phyloP scores from a whole-genome alignment of 2,329 filamentous ascomycete species.

The Botrytis tulipae region DNA sequence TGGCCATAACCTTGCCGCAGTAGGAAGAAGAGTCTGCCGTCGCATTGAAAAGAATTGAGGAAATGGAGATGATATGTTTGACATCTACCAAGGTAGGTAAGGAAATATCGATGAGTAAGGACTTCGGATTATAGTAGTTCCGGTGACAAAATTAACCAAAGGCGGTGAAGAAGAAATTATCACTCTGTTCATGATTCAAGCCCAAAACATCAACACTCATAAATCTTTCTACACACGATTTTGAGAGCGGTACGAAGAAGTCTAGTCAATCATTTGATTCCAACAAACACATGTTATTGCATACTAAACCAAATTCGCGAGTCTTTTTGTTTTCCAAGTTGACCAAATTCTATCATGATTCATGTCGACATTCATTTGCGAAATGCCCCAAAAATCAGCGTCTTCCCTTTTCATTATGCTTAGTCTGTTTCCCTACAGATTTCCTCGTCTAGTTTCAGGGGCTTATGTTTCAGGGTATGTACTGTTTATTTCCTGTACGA shows the following conservation, averaged over 20 bases:
- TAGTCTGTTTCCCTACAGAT: background rate
- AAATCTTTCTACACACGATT: background rate
- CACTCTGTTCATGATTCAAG: background rate
- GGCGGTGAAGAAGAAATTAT: background rate
- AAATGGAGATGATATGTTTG: background rate
- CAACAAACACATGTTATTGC: rapidly evolving
- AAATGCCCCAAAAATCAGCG: background rate
- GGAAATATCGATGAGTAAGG: background rate
- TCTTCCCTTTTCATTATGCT: background rate
- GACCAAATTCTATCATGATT: background rate
- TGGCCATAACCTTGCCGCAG: background rate
- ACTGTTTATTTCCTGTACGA: background rate
- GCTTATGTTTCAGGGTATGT: background rate
- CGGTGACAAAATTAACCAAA: background rate
- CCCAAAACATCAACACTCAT: background rate
- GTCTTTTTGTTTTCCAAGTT: background rate
- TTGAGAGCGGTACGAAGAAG: background rate
- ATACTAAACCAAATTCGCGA: background rate
- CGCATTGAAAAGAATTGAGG: background rate
- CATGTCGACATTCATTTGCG: background rate
- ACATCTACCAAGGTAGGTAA: background rate
- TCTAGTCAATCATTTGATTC: background rate
- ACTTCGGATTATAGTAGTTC: background rate
- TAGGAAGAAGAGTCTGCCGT: background rate
- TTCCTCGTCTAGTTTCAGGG: background rate